Base-by-base conservation (phyloP, 495 filamentous ascomycete genomes). In the Penicillium manginii region DNA sequence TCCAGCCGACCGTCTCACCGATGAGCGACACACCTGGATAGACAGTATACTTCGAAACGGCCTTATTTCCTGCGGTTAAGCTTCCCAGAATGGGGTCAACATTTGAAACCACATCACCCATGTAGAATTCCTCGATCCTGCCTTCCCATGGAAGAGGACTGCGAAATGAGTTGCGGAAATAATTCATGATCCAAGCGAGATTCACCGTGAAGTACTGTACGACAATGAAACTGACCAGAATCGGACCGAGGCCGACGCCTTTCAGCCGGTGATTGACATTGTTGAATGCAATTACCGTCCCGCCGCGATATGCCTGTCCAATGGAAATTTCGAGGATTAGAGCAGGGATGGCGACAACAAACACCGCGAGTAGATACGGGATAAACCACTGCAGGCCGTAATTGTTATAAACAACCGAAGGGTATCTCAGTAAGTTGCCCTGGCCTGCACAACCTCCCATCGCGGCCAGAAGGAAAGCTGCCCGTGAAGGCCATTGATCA, bases 281-380 rank as follows among this genome's bases (percentile, higher is more conserved):
- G 60, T 78, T 73, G 64, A 67, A 77, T 8, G 75, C 69, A 31
- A 75, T 71, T 50, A 73, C 67, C 3, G 64, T 64, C 17, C 73
- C 75, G 18, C 74, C 74, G 12, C 74, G 72, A 55, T 78, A 77
- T 1, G 73, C 75, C 52, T 75, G 69, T 10, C 75, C 75, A 55
- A 76, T 72, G 4, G 71, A 52, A 43, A 78, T 70, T 46, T 78
- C 74, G 57, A 71, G 77, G 51, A 80, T 70, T 37, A 82, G 70
- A 37, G 76, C 77, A 10, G 76, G 75, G 39, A 81, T 73, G 26
- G 78, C 79, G 56, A 79, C 70, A 37, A 71, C 51, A 50, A 82
- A 73, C 8, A 72, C 50, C 2, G 65, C 66, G 11, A 68, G 18
- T 12, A 71, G 57, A 39, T 73, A 75, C 1, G 70, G 70, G 31